These are phyloP conservation scores for Kalanchoe fedtschenkoi DNA, from an alignment of 164 flowering plant species.

Conservation along the genomic window DNA sequence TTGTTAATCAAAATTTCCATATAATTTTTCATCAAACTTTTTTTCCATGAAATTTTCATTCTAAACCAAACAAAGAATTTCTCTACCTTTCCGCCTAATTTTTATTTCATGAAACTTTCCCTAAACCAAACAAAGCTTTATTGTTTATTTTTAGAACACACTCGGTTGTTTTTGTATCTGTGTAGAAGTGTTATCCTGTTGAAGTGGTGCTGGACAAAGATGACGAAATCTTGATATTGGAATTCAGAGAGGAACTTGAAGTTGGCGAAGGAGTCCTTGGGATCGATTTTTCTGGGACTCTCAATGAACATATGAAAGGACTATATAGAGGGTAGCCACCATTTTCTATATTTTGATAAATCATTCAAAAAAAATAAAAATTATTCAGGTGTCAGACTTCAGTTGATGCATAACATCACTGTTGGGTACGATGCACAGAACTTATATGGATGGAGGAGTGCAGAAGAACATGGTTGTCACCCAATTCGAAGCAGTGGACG, in stretches of 20 bases:
- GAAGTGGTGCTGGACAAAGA: slow-evolving; percentile 28
- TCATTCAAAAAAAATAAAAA: not conserved
- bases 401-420: not conserved
- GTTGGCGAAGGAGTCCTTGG: slow-evolving; percentile 28
- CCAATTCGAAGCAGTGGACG: slow-evolving; percentile 24
- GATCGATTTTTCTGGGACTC: slow-evolving; percentile 22
- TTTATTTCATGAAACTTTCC: too few relatives aligned
- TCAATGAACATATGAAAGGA: slow-evolving; percentile 20
- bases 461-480: slow-evolving; percentile 30
- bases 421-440: slow-evolving; percentile 10
- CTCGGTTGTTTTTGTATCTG: not conserved
- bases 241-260: slow-evolving; percentile 25
- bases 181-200: slow-evolving; percentile 23
- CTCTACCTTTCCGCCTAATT: too few relatives aligned
- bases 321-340: slow-evolving; percentile 16
- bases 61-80: too few relatives aligned
- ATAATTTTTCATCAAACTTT: too few relatives aligned
- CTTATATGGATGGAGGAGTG: slow-evolving; percentile 18
- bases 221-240: slow-evolving; percentile 53
- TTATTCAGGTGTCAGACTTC: too few relatives aligned
- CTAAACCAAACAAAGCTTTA: too few relatives aligned
- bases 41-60: too few relatives aligned
- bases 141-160: not conserved
- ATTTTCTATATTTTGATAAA: not conserved
- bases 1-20: too few relatives aligned